Conservation (phyloP, 2,329 filamentous ascomycete species). For the Diaporthe humulicola region DNA sequence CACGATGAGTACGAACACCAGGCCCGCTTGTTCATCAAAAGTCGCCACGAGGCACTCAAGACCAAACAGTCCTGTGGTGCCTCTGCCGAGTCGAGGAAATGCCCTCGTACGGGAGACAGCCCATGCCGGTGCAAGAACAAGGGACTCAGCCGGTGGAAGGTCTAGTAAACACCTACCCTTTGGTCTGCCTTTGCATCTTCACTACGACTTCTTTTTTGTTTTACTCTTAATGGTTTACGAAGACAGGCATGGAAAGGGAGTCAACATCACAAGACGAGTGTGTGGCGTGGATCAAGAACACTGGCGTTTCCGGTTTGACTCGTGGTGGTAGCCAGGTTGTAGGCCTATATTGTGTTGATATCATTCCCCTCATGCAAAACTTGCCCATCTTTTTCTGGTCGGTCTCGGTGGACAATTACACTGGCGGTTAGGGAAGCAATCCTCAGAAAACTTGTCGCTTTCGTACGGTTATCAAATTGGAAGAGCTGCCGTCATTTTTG, state of each 20-base stretch:
- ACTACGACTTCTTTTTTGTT: not conserved
- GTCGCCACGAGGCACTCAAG: constrained; percentile 51
- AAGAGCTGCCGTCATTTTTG: constrained; percentile 4
- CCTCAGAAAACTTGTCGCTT: not conserved
- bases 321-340: not conserved
- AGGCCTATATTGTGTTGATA: constrained; percentile 1
- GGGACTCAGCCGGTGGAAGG: constrained; percentile 28
- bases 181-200: constrained; percentile 20
- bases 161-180: constrained; percentile 34
- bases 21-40: constrained; percentile 58
- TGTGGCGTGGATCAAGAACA: constrained; percentile 19
- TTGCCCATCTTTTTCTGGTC: not conserved
- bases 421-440: constrained; percentile 9
- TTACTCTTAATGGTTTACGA: constrained; percentile 2
- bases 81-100: constrained; percentile 16
- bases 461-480: not conserved
- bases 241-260: constrained; percentile 23
- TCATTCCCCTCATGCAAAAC: constrained; percentile 21
- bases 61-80: constrained; percentile 45
- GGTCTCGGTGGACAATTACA: constrained; percentile 17
- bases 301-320: constrained; percentile 28
- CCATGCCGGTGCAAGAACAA: constrained; percentile 32
- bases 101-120: constrained; percentile 28
- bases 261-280: constrained; percentile 24
- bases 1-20: constrained; percentile 60